Evolutionary conservation across 768 basidiomycete genomes (phyloP).

Genomic region (Pleurotus sapidus): DNA sequence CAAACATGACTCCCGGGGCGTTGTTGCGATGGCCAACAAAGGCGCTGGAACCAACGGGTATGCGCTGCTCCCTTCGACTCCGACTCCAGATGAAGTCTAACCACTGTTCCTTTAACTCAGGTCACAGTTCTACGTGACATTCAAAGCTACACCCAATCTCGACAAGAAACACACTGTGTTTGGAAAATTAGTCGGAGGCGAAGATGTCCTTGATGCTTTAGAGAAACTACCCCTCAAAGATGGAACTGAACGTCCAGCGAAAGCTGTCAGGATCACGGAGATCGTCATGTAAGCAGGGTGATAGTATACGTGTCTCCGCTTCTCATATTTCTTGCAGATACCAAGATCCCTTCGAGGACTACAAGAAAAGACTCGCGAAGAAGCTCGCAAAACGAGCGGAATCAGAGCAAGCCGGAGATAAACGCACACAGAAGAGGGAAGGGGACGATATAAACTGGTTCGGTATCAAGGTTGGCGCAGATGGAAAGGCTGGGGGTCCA

Average conservation of each 20-base stretch:
- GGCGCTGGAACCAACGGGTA: conserved; percentile 90
- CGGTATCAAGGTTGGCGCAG: conserved; percentile 75
- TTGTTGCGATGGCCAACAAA: conserved; percentile 94
- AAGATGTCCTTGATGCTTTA: conserved; percentile 82
- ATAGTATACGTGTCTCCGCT: neutral
- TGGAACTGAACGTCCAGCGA: conserved; percentile 84
- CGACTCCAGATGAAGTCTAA: neutral
- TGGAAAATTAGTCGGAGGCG: conserved; percentile 94
- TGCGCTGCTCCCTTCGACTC: too few species aligned
- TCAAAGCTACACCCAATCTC: conserved; percentile 77
- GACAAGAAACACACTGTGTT: conserved; percentile 97
- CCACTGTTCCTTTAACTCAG: conserved; percentile 29
- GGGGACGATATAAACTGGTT: conserved; percentile 81
- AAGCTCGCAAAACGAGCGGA: conserved; percentile 63
- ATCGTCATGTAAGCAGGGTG: conserved; percentile 69
- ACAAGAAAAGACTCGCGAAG: conserved; percentile 79
- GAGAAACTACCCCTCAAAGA: conserved; percentile 80
- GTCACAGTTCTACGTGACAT: conserved; percentile 94
- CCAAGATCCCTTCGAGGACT: conserved; percentile 94
- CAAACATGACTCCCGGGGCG: conserved; percentile 81
- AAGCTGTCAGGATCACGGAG: conserved; percentile 82
- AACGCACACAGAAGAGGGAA: conserved; percentile 46
- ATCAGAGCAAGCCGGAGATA: conserved; percentile 30
- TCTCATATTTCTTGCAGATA: conserved; percentile 43
- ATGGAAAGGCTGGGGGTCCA: conserved; percentile 24